phyloP scores from a whole-genome alignment of 208 protist genomes.

The Crithidia expoeki region DNA sequence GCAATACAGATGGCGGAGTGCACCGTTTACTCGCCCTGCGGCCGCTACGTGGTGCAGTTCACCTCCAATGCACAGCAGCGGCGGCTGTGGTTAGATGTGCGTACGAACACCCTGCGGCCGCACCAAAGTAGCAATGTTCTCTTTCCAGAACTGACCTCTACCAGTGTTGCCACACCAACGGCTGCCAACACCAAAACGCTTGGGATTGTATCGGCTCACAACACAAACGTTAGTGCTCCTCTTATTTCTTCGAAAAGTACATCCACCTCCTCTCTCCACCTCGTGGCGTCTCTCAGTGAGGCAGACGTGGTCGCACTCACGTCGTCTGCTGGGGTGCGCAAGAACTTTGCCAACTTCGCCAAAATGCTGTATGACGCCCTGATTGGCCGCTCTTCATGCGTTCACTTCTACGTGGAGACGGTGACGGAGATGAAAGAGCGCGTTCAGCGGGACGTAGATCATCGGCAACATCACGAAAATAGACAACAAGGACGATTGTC shows the following conservation, averaged over 20 bases:
- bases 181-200: background rate
- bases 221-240: background rate
- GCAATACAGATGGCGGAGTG: constrained; percentile 48
- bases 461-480: background rate
- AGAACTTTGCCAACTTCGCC: constrained; percentile 65
- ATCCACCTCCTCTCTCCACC: constrained; percentile 1
- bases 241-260: background rate
- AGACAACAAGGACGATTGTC: background rate
- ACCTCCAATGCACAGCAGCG: constrained; percentile 26
- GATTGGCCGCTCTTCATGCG: constrained; percentile 61
- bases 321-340: constrained; percentile 69
- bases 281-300: constrained; percentile 42
- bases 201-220: background rate
- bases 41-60: constrained; percentile 70
- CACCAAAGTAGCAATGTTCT: background rate
- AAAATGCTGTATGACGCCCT: constrained; percentile 84
- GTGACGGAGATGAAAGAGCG: constrained; percentile 73
- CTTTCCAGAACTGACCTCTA: background rate
- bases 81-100: constrained; percentile 39
- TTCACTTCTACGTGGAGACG: constrained; percentile 82
- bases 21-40: constrained; percentile 74
- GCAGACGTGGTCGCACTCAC: constrained; percentile 64
- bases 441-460: constrained; percentile 58
- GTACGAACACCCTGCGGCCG: constrained; percentile 18
- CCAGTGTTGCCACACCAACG: background rate